phyloP scores from a whole-genome alignment of 116 monocot genomes.

The Trichopus zeylanicus region DNA sequence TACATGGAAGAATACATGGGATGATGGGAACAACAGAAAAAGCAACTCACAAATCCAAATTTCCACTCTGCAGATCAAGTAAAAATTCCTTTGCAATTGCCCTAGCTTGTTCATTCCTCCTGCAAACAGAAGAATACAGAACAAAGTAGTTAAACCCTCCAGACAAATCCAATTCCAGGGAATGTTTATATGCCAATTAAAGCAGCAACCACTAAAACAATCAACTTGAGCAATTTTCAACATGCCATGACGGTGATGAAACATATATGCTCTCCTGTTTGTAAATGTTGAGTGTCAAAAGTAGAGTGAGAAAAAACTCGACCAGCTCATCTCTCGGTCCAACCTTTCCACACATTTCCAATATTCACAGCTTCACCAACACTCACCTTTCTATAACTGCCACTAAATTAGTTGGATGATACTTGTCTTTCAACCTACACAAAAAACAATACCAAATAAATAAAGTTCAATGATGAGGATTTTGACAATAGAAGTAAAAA shows the following conservation, averaged over 20 bases:
- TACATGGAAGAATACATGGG: too few species aligned
- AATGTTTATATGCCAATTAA: too few species aligned
- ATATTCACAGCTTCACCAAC: not conserved
- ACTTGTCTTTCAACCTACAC: slow-evolving; percentile 90
- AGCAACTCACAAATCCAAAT: slow-evolving; percentile 58
- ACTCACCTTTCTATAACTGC: slow-evolving; percentile 88
- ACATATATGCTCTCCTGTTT: not conserved
- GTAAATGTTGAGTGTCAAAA: too few species aligned
- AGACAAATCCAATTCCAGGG: not conserved
- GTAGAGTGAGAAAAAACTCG: not conserved
- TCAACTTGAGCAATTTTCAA: too few species aligned
- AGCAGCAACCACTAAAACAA: too few species aligned
- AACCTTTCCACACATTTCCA: not conserved
- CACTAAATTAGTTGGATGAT: slow-evolving; percentile 95
- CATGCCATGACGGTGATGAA: too few species aligned
- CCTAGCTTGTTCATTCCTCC: slow-evolving; percentile 73
- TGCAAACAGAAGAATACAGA: slow-evolving; percentile 10
- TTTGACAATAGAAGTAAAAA: slow-evolving; percentile 1
- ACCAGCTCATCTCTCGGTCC: not conserved
- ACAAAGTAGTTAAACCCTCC: not conserved
- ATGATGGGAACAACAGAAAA: too few species aligned
- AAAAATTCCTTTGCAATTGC: slow-evolving; percentile 72
- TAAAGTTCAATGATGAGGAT: too few species aligned
- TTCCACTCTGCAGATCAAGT: slow-evolving; percentile 85
- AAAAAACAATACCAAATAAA: not conserved